These are phyloP conservation scores for Collybia mongolica DNA, from an alignment of 768 basidiomycete species.

Conservation along the genomic window DNA sequence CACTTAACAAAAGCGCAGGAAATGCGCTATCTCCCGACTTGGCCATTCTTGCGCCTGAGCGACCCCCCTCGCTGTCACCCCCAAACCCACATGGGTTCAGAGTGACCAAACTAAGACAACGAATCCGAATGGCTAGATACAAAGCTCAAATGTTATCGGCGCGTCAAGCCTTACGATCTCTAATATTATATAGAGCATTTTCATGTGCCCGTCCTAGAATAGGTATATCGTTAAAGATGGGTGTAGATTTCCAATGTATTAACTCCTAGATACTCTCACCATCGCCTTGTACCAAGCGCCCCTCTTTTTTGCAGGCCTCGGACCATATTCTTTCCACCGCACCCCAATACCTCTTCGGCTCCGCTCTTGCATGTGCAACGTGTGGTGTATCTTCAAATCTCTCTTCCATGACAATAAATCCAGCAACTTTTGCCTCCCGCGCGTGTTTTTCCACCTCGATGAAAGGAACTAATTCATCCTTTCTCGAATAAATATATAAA, in stretches of 20 bases:
- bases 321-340: constrained; percentile 37
- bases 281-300: background rate
- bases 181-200: background rate
- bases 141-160: constrained; percentile 2
- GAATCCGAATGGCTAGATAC: constrained; percentile 3
- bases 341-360: constrained; percentile 45
- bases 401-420: constrained; percentile 29
- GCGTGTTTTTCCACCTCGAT: constrained; percentile 37
- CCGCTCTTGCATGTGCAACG: constrained; percentile 42
- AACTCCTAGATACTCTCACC: too few relatives aligned
- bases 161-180: constrained; percentile 1
- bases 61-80: background rate
- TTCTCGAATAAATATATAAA: constrained; percentile 45
- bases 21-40: constrained; percentile 42
- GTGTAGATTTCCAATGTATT: too few relatives aligned
- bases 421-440: constrained; percentile 23
- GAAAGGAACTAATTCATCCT: constrained; percentile 37
- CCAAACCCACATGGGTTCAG: too few relatives aligned
- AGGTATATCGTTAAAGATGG: background rate
- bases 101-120: too few relatives aligned
- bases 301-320: constrained; percentile 17
- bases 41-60: constrained; percentile 31
- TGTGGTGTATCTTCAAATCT: constrained; percentile 41
- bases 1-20: constrained; percentile 23
- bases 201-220: background rate